phyloP scores from a whole-genome alignment of 495 filamentous ascomycete species.

The Penicillium pancosmium region DNA sequence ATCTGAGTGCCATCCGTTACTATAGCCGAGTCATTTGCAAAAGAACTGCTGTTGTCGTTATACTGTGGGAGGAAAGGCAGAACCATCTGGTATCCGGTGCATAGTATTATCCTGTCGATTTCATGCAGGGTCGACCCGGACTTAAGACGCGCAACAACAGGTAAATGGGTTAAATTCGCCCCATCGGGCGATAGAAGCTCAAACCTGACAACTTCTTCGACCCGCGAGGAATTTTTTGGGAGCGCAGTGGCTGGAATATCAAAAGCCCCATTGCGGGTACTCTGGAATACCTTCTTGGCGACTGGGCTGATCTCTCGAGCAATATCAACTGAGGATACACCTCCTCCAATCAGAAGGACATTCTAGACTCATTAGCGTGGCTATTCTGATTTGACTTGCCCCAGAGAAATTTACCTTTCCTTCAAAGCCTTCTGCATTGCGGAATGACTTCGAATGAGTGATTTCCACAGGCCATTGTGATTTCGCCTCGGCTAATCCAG shows the following conservation, averaged over 20 bases:
- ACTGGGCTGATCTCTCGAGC: conserved; percentile 55
- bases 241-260: conserved; percentile 54
- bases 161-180: conserved; percentile 39
- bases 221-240: conserved; percentile 50
- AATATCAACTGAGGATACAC: conserved; percentile 63
- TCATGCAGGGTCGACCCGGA: conserved; percentile 46
- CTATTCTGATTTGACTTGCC: neutral
- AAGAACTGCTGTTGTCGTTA: conserved; percentile 36
- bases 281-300: conserved; percentile 58
- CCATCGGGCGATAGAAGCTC: conserved; percentile 20
- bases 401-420: conserved; percentile 34
- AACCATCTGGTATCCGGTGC: conserved; percentile 66
- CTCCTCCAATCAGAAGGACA: conserved; percentile 61
- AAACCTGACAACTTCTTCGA: conserved; percentile 49
- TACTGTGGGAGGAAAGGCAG: conserved; percentile 59
- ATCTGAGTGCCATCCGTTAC: conserved; percentile 65
- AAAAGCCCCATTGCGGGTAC: conserved; percentile 57
- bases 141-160: conserved; percentile 40
- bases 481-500: conserved; percentile 57
- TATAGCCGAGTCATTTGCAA: conserved; percentile 51
- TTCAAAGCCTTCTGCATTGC: conserved; percentile 48
- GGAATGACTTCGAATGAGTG: conserved; percentile 64
- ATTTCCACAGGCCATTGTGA: conserved; percentile 51
- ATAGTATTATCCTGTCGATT: conserved; percentile 59
- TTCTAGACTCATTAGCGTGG: conserved; percentile 38